Evolutionary conservation across 345 rosid genomes (phyloP).

Genomic region (Limnanthes douglasii): DNA sequence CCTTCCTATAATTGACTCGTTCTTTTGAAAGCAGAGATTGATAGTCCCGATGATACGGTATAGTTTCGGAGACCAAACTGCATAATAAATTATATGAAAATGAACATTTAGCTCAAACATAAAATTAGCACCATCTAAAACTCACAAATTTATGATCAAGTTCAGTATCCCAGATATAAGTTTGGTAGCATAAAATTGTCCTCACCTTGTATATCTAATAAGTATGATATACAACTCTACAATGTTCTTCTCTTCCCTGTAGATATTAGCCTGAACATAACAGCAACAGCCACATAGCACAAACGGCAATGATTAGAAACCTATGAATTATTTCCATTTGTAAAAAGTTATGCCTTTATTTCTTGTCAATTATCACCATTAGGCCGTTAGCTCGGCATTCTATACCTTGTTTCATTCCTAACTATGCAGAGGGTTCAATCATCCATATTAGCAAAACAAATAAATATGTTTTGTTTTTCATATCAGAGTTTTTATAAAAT

Average conservation of each 20-base stretch:
- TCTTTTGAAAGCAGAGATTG: constrained; percentile 39
- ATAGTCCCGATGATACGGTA: constrained; percentile 83
- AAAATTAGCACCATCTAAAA: background rate
- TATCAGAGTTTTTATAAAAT: no score
- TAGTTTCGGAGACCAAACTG: constrained; percentile 94
- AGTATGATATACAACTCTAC: constrained; percentile 88
- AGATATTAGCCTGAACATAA: constrained; percentile 49
- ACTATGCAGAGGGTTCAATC: no score
- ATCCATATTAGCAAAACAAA: no score
- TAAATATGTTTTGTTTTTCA: no score
- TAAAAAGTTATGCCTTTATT: no score
- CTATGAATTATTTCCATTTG: no score
- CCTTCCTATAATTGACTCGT: constrained; percentile 51
- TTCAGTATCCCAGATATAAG: background rate
- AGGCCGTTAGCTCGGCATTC: no score
- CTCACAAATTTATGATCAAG: no score
- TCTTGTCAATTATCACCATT: no score
- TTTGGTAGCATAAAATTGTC: background rate
- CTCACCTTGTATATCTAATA: constrained; percentile 77
- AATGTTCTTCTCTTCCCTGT: constrained; percentile 72
- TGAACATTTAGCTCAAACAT: constrained; percentile 6
- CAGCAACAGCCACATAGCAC: background rate
- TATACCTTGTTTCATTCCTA: no score
- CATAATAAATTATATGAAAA: background rate
- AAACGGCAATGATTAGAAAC: no score